Base-by-base conservation (phyloP, 2,329 filamentous ascomycete genomes). In the Diplodia intermedia region DNA sequence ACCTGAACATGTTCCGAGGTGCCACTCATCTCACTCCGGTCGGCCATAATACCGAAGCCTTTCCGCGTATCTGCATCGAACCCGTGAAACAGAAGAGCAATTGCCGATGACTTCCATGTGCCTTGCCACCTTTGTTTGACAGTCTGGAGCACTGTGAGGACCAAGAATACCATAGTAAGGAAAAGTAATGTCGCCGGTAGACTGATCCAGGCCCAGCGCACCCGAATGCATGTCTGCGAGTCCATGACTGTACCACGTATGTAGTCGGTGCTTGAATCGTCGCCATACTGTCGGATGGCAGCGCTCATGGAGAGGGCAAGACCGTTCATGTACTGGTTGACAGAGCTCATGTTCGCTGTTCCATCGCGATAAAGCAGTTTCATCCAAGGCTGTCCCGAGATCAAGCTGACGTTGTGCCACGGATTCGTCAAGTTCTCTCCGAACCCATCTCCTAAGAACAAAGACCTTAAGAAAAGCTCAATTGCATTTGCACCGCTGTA, bases 131-230 rank as follows among this genome's bases (percentile, higher is more conserved):
- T 36, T 6, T 60, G 31, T 11, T 12, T 36, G 4, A n/a, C 20
- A 8, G 14, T 23, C 38, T 60, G 55, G 20, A 26, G 11, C 3
- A 40, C 38, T 7, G 33, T n/a, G 15, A 60, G 33, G 14, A 33
- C 29, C 31, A 60, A n/a, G 33, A 43, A 60, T 4, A 60, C 7
- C 7, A 60, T n/a, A 5, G 55, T 60, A 14, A 60, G n/a, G 55
- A 36, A 20, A 40, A 60, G 55, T 29, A 38, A 11, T 15, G 31
- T 20, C 14, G 31, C 29, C 20, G 55, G 55, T 8, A 38, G 8
- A n/a, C 33, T 20, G 8, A 60, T 36, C 55, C 55, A 60, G 7
- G 38, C n/a, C 55, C 55, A 60, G 18, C 55, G 55, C 23, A 60
- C 55, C 15, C 38, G n/a, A n/a, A 60, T 33, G 38, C 55, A 60